These are phyloP conservation scores for Arthromyces matolae DNA, from an alignment of 768 basidiomycete genomes.

Conservation along the genomic window DNA sequence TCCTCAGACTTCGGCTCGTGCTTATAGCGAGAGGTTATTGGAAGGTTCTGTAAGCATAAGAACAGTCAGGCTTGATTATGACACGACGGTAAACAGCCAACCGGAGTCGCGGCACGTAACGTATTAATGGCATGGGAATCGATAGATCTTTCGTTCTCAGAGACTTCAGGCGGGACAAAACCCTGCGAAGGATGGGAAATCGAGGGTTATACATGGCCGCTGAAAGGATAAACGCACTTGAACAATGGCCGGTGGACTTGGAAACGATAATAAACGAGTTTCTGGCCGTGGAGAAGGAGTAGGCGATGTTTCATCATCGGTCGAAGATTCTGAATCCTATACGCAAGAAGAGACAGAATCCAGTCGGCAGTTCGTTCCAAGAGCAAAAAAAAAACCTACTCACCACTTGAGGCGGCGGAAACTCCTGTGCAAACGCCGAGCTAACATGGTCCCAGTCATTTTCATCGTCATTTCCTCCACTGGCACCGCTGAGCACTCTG, in stretches of 20 bases:
- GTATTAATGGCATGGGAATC: too few species aligned
- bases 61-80: too few species aligned
- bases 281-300: background rate
- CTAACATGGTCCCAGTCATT: background rate
- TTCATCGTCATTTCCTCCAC: background rate
- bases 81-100: too few species aligned
- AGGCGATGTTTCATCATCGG: background rate
- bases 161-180: too few species aligned
- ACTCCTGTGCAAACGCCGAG: background rate
- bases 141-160: too few species aligned
- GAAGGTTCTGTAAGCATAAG: too few species aligned
- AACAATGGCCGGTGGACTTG: slow-evolving; percentile 1
- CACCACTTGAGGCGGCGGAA: background rate
- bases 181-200: too few species aligned
- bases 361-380: too few species aligned
- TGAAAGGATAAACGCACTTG: background rate
- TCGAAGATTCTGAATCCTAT: background rate
- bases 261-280: slow-evolving; percentile 5
- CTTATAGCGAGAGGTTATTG: too few species aligned
- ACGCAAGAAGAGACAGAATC: background rate
- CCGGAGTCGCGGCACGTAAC: too few species aligned
- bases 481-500: background rate
- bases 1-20: too few species aligned
- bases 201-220: too few species aligned
- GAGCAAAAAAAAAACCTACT: background rate